phyloP scores from a whole-genome alignment of 495 filamentous ascomycete species.

The Umbilicaria muhlenbergii region DNA sequence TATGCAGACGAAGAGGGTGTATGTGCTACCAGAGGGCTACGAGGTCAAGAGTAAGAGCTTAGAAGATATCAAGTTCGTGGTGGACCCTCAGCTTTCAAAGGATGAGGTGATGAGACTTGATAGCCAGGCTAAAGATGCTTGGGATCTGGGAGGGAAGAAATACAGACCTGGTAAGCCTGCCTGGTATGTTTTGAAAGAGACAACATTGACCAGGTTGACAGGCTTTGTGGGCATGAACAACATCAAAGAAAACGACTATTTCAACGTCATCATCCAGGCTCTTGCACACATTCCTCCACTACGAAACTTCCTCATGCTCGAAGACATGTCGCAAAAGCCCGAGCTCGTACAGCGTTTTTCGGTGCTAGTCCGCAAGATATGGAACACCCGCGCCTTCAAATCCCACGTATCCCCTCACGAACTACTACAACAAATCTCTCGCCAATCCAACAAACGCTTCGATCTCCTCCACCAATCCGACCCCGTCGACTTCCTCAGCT shows the following conservation, averaged over 20 bases:
- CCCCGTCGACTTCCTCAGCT: conserved; percentile 88
- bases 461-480: conserved; percentile 84
- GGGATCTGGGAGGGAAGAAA: conserved; percentile 63
- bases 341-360: conserved; percentile 64
- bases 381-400: conserved; percentile 96
- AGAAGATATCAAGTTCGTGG: conserved; percentile 97
- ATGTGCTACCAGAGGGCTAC: conserved; percentile 92
- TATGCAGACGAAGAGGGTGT: conserved; percentile 87
- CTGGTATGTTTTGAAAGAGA: neutral
- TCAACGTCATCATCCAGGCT: conserved; percentile 92
- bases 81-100: conserved; percentile 74
- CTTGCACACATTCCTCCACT: conserved; percentile 80
- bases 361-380: conserved; percentile 89
- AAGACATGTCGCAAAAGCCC: conserved; percentile 46
- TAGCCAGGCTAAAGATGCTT: conserved; percentile 54
- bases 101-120: conserved; percentile 69
- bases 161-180: conserved; percentile 55
- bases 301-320: conserved; percentile 84
- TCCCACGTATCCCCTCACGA: conserved; percentile 96
- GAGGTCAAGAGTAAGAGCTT: conserved; percentile 91
- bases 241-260: conserved; percentile 98
- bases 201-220: conserved; percentile 6
- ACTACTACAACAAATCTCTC: conserved; percentile 82
- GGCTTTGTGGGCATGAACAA: conserved; percentile 99
- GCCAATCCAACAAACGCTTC: conserved; percentile 82